Conservation (phyloP, 345 rosid species). For the Gossypium arboreum region DNA sequence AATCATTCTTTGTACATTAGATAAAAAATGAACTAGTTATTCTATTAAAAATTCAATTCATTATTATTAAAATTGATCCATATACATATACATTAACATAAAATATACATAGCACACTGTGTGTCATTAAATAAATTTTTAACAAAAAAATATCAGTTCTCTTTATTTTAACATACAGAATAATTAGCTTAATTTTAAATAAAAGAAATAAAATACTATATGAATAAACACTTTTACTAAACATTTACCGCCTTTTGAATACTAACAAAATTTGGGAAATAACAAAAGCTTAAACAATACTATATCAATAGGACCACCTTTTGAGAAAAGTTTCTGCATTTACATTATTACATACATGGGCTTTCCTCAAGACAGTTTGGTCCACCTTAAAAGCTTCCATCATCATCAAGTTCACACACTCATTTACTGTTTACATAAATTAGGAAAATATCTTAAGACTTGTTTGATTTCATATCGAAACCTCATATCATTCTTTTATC, state of each 20-base stretch:
- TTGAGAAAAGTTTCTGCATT: neutral
- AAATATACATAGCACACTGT: no score
- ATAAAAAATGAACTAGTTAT: fast-evolving
- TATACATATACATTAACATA: no score
- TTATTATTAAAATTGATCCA: no score
- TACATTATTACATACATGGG: neutral
- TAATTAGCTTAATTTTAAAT: no score
- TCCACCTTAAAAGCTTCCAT: neutral
- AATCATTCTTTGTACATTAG: no score
- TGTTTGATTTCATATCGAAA: neutral
- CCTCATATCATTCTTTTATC: neutral
- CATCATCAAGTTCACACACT: neutral
- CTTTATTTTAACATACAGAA: fast-evolving
- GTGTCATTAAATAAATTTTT: no score
- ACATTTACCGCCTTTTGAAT: neutral
- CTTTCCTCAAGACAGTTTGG: neutral
- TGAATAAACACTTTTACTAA: no score
- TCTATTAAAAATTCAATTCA: no score
- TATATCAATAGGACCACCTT: neutral
- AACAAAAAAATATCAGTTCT: no score
- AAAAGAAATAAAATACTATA: no score
- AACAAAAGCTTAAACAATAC: neutral
- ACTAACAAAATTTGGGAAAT: neutral
- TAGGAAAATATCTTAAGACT: neutral
- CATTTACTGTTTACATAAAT: neutral